A percentile compares a stretch with the other conserved stretches of the same genome.
These are phyloP conservation scores for Fusarium bulbicola DNA, from an alignment of 2,329 filamentous ascomycete species.

Conservation along the genomic window DNA sequence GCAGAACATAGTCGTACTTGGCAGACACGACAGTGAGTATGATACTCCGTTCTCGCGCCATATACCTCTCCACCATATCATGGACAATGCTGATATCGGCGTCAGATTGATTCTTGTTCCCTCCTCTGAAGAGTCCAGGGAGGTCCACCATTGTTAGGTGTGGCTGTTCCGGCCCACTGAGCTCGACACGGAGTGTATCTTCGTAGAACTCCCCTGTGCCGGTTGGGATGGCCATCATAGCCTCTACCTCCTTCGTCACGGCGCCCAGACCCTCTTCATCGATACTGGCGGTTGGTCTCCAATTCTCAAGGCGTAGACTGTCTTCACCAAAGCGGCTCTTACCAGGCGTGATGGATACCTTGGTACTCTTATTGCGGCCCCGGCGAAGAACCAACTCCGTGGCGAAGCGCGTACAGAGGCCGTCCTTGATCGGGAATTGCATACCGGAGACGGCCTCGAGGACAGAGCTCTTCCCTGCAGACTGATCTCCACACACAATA, in stretches of 20 bases:
- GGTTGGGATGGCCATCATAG: slow-evolving; percentile 59
- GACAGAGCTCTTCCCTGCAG: slow-evolving; percentile 70
- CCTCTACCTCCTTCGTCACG: slow-evolving; percentile 53
- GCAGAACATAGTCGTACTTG: slow-evolving; percentile 66
- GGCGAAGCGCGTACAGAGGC: slow-evolving; percentile 68
- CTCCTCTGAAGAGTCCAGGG: slow-evolving; percentile 58
- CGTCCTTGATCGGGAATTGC: slow-evolving; percentile 66
- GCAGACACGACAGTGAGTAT: slow-evolving; percentile 68
- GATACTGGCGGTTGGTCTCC: slow-evolving; percentile 36
- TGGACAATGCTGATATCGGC: slow-evolving; percentile 56
- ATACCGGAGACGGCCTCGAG: slow-evolving; percentile 71
- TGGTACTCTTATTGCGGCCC: slow-evolving; percentile 42
- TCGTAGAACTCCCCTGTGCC: slow-evolving; percentile 52
- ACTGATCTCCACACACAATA: slow-evolving; percentile 68
- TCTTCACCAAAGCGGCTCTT: neutral
- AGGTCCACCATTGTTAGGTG: slow-evolving; percentile 69
- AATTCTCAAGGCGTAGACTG: neutral
- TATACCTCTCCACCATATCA: slow-evolving; percentile 64
- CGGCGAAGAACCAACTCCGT: slow-evolving; percentile 67
- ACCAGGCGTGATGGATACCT: slow-evolving; percentile 44
- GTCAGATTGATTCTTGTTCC: slow-evolving; percentile 55
- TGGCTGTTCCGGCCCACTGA: slow-evolving; percentile 58
- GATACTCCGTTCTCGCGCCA: slow-evolving; percentile 64
- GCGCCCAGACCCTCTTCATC: slow-evolving; percentile 23
- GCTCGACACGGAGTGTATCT: slow-evolving; percentile 60